These are phyloP conservation scores for Cercophora samala DNA, from an alignment of 495 filamentous ascomycete species.

Conservation along the genomic window DNA sequence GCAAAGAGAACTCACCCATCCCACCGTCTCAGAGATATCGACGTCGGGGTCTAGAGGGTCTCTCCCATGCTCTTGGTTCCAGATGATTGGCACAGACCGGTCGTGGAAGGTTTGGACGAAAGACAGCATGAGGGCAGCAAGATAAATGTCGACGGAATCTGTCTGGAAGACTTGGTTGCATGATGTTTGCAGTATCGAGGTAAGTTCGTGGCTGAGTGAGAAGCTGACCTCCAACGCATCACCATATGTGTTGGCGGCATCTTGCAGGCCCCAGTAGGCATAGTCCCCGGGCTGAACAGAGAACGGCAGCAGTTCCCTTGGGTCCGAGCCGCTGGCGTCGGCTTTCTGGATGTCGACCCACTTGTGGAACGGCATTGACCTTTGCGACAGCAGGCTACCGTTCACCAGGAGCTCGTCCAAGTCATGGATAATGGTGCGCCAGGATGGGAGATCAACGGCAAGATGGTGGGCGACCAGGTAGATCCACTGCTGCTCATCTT, in stretches of 20 bases:
- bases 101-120: conserved; percentile 53
- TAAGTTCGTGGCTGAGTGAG: conserved; percentile 41
- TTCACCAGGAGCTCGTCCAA: conserved; percentile 59
- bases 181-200: conserved; percentile 40
- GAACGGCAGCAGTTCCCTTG: conserved; percentile 29
- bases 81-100: conserved; percentile 52
- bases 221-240: conserved; percentile 41
- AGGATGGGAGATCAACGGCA: conserved; percentile 68
- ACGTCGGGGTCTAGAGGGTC: conserved; percentile 34
- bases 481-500: conserved; percentile 49
- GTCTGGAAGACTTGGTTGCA: conserved; percentile 46
- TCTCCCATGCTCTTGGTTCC: conserved; percentile 49
- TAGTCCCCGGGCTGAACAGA: conserved; percentile 37
- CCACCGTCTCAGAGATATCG: conserved; percentile 47
- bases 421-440: conserved; percentile 65
- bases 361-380: conserved; percentile 58
- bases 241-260: conserved; percentile 44
- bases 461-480: conserved; percentile 66
- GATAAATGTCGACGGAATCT: conserved; percentile 48
- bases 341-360: conserved; percentile 53
- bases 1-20: conserved; percentile 49
- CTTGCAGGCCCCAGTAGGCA: conserved; percentile 48
- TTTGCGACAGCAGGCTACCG: conserved; percentile 38
- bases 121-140: conserved; percentile 47
- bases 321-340: conserved; percentile 29